Percentiles rank a stretch among this genome's conserved stretches.
These are phyloP conservation scores for Orbilia quercus DNA, from an alignment of 2,329 filamentous ascomycete genomes.

Conservation along the genomic window DNA sequence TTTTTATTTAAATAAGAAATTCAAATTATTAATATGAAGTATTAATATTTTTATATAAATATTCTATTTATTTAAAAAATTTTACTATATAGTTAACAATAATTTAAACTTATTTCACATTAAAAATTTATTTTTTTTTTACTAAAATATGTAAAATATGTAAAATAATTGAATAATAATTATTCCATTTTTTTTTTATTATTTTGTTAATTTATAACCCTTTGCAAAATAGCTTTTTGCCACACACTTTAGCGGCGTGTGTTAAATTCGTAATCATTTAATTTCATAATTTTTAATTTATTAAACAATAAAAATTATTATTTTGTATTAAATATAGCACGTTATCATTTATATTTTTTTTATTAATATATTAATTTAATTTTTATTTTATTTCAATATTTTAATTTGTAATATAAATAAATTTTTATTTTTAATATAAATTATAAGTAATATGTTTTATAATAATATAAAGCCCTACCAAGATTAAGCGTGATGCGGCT, in stretches of 20 bases:
- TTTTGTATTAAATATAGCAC: conserved; percentile 37
- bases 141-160: conserved; percentile 10
- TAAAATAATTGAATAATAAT: conserved; percentile 21
- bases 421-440: conserved; percentile 49
- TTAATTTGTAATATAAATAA: conserved; percentile 35
- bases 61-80: conserved; percentile 35
- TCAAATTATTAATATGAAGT: conserved; percentile 57
- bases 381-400: conserved; percentile 25
- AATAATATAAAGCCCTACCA: conserved; percentile 26
- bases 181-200: conserved; percentile 47
- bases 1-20: conserved; percentile 54
- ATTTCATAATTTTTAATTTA: conserved; percentile 57
- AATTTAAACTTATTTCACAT: conserved; percentile 50
- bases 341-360: conserved; percentile 22
- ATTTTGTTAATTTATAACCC: conserved; percentile 57
- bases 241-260: conserved; percentile 54
- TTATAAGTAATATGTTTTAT: conserved; percentile 61
- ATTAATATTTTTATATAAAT: conserved; percentile 56
- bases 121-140: conserved; percentile 37
- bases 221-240: conserved; percentile 56
- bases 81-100: conserved; percentile 26
- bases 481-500: not conserved
- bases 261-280: conserved; percentile 54
- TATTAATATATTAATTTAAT: conserved; percentile 15
- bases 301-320: conserved; percentile 57